Evolutionary conservation across 148 eudicot species (phyloP).

Genomic region (Nyssa sinensis): DNA sequence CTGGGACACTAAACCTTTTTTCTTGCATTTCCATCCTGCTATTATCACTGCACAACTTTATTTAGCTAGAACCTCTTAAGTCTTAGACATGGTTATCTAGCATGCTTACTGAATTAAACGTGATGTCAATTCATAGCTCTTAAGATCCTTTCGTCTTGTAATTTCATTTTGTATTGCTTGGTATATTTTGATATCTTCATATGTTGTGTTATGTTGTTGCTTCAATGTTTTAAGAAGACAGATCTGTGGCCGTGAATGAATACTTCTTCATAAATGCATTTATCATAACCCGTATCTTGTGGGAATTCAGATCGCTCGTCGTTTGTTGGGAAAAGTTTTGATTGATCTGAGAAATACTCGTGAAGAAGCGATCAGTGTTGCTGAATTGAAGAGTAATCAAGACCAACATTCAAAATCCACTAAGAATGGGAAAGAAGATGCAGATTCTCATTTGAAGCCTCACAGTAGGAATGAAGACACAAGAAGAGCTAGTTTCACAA

Average conservation of each 20-base stretch:
- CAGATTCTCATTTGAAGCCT: constrained; percentile 40
- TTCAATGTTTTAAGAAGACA: not conserved
- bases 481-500: constrained; percentile 52
- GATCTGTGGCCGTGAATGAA: constrained; percentile 4
- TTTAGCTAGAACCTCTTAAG: not conserved
- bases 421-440: constrained; percentile 45
- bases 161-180: not conserved
- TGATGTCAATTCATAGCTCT: not conserved
- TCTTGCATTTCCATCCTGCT: not conserved
- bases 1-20: not conserved
- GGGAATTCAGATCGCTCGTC: constrained; percentile 78
- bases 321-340: constrained; percentile 88
- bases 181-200: not conserved
- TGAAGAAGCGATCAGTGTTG: constrained; percentile 83
- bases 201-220: not conserved
- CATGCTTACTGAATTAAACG: not conserved
- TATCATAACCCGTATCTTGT: not conserved
- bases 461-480: constrained; percentile 49
- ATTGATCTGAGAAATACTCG: constrained; percentile 95
- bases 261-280: constrained; percentile 3
- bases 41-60: not conserved
- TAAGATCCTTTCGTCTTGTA: not conserved
- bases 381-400: constrained; percentile 67
- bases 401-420: constrained; percentile 33
- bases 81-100: not conserved